Conservation (phyloP, 352 stramenopile genomes). For the Pythium dissotocum region DNA sequence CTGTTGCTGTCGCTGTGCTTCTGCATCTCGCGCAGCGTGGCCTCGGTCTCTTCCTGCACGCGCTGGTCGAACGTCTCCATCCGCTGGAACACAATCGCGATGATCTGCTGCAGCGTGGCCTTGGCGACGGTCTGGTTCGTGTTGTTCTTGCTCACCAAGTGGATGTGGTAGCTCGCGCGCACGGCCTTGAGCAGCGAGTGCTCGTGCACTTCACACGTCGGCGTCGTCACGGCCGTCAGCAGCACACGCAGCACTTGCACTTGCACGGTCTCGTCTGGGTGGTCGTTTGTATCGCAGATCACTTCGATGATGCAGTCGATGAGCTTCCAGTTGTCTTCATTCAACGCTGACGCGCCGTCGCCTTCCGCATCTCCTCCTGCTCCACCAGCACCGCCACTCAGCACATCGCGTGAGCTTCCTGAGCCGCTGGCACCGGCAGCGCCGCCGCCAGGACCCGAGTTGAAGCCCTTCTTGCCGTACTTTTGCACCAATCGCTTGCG, state of each 20-base stretch:
- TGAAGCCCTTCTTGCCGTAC: slow-evolving; percentile 31
- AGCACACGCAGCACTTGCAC: slow-evolving; percentile 93
- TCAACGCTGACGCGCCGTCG: slow-evolving; percentile 27
- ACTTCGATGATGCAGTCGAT: slow-evolving; percentile 90
- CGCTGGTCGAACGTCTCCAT: slow-evolving; percentile 93
- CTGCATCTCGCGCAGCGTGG: slow-evolving; percentile 53
- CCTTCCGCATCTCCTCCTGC: slow-evolving; percentile 22
- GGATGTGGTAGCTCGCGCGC: slow-evolving; percentile 96
- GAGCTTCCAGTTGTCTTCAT: slow-evolving; percentile 66
- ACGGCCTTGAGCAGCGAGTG: slow-evolving; percentile 95
- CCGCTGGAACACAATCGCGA: slow-evolving; percentile 94
- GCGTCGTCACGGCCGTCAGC: slow-evolving; percentile 89
- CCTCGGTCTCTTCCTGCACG: slow-evolving; percentile 68
- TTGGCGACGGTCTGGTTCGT: slow-evolving; percentile 98
- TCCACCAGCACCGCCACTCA: slow-evolving; percentile 15
- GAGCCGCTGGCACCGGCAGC: slow-evolving; percentile 14
- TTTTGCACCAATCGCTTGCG: slow-evolving; percentile 69
- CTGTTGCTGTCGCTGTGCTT: slow-evolving; percentile 26
- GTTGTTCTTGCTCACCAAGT: slow-evolving; percentile 89
- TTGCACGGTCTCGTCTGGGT: slow-evolving; percentile 90
- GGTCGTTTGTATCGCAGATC: slow-evolving; percentile 90
- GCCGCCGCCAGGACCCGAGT: slow-evolving; percentile 16
- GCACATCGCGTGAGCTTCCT: slow-evolving; percentile 1
- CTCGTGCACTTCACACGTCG: slow-evolving; percentile 90
- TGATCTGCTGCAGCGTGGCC: slow-evolving; percentile 97